These are phyloP conservation scores for Brassica carinata DNA, from an alignment of 345 rosid genomes.

Conservation along the genomic window DNA sequence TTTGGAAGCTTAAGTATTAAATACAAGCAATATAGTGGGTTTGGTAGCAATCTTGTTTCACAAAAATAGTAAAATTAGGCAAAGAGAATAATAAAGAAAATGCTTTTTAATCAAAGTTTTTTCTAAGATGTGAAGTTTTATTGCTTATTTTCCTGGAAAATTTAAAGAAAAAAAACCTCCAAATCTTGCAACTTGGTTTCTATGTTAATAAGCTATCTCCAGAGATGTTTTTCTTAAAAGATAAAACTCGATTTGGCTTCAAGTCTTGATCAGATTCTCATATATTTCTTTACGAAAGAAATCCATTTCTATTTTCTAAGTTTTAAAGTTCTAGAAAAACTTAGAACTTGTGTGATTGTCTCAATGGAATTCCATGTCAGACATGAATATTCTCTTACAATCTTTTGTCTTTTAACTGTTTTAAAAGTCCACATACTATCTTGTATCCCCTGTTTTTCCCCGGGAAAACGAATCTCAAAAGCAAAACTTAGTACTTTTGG, in stretches of 20 bases:
- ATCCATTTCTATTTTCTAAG: not conserved
- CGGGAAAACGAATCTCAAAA: slow-evolving; percentile 36
- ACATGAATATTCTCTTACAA: slow-evolving; percentile 42
- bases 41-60: slow-evolving; percentile 20
- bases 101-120: slow-evolving; percentile 9
- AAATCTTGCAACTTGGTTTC: slow-evolving; percentile 27
- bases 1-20: not conserved
- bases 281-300: slow-evolving; percentile 1
- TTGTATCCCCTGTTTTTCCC: slow-evolving; percentile 38
- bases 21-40: slow-evolving; percentile 1
- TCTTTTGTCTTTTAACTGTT: slow-evolving; percentile 37
- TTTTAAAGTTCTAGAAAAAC: slow-evolving; percentile 12
- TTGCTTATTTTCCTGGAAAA: slow-evolving; percentile 32
- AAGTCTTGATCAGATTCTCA: slow-evolving; percentile 21
- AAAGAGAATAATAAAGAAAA: slow-evolving; percentile 4
- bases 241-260: slow-evolving; percentile 22
- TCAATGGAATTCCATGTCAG: slow-evolving; percentile 39
- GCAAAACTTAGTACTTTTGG: slow-evolving; percentile 27
- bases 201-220: slow-evolving; percentile 9
- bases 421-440: slow-evolving; percentile 16
- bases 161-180: slow-evolving; percentile 2
- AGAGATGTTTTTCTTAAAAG: slow-evolving; percentile 16
- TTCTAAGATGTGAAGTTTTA: slow-evolving; percentile 1
- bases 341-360: slow-evolving; percentile 18
- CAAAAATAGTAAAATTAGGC: slow-evolving; percentile 1